Base-by-base conservation (phyloP, 768 basidiomycete genomes). In the Hypholoma fasciculare region DNA sequence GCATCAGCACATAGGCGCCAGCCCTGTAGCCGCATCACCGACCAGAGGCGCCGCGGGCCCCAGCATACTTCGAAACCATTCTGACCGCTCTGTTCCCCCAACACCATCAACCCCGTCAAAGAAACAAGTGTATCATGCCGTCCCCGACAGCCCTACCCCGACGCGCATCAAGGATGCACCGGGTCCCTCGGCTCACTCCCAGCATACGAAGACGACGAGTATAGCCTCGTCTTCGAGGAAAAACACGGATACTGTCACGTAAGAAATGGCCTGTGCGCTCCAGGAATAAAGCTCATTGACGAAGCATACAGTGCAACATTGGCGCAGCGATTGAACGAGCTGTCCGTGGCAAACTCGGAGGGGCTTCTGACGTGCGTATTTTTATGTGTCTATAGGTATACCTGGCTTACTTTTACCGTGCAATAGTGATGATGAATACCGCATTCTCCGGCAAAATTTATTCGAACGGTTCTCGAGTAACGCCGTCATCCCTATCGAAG, bases 361-460 rank as follows among this genome's bases (percentile, higher is more conserved):
- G 92, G 92, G 30, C 76, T 94, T 50, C 77, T 94, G 52, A 85
- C 84, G 90, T 90, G 68, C 66, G 85, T 54, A 44, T 19, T n/a
- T 47, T 20, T 34, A 38, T 34, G 47, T 48, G 36, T 59, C 40
- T 14, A 43, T 40, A 40, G 12, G 44, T 26, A 37, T 54, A 43
- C 47, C 42, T 50, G 17, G 30, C 57, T 20, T 42, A 53, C 47
- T 51, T 51, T 54, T 17, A 52, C 36, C 55, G 39, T 34, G 16
- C 53, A 56, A 47, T 51, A 94, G 92, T 67, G 89, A 94, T 71
- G 90, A 93, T 63, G 92, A 92, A 68, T 94, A 94, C 69, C 86
- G 92, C 51, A 71, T 94, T 43, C 80, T 94, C 12, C 86, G 92
- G 44, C 91, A 92, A 71, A 91, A 87, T 67, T 77, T 94, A 39